Percentiles rank a stretch among this genome's conserved stretches.
Conservation (phyloP, 2,329 filamentous ascomycete genomes). For the Periglandula ipomoeae region DNA sequence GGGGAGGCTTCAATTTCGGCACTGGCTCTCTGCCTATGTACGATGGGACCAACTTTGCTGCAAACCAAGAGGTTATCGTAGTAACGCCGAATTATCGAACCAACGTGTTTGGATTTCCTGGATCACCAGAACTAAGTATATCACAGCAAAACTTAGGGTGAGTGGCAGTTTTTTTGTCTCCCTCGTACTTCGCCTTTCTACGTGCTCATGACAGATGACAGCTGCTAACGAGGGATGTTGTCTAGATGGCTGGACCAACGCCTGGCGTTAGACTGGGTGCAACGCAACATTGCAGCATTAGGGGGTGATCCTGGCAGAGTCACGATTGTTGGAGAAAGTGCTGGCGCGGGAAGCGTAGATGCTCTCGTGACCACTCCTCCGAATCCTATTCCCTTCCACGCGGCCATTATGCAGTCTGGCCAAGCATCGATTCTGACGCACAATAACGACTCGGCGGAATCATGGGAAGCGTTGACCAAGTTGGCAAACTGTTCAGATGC, state of each 20-base stretch:
- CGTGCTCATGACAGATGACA: no score
- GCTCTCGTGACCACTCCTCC: background rate
- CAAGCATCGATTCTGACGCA: background rate
- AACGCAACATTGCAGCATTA: conserved; percentile 51
- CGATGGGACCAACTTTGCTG: conserved; percentile 3
- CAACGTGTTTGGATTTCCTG: conserved; percentile 5
- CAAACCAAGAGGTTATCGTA: conserved; percentile 3
- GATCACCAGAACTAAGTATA: conserved; percentile 1
- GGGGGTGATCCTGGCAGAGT: conserved; percentile 53
- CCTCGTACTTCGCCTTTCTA: background rate
- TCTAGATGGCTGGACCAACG: conserved; percentile 38
- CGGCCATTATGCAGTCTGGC: conserved; percentile 6
- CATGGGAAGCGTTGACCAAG: background rate
- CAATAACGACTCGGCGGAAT: conserved; percentile 1
- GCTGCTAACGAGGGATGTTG: no score
- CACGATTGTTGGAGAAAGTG: conserved; percentile 51
- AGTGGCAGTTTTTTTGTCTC: background rate
- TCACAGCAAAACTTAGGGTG: conserved; percentile 3
- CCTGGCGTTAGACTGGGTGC: conserved; percentile 48
- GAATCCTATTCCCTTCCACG: background rate
- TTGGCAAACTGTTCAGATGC: background rate
- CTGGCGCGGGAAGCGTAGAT: conserved; percentile 43
- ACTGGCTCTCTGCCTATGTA: background rate
- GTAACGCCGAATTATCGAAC: conserved; percentile 4
- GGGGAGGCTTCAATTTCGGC: conserved; percentile 3